Conservation (phyloP, 768 basidiomycete species). For the Steccherinum ochraceum region DNA sequence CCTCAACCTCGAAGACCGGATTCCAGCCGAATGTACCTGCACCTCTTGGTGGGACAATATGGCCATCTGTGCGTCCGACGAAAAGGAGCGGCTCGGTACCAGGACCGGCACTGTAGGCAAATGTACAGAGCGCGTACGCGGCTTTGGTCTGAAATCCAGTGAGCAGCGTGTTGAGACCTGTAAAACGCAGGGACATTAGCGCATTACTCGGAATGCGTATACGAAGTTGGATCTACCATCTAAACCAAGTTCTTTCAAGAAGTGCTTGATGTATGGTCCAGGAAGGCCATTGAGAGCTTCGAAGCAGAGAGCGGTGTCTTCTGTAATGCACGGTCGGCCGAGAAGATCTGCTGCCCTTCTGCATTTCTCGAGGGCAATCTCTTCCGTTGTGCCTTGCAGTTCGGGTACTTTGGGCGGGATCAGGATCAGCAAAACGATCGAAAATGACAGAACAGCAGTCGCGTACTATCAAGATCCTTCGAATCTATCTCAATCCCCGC, state of each 20-base stretch:
- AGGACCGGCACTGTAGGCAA: conserved; percentile 89
- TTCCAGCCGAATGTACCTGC: conserved; percentile 86
- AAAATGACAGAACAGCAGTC: background rate
- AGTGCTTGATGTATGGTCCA: conserved; percentile 96
- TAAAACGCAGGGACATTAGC: no score
- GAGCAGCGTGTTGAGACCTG: conserved; percentile 79
- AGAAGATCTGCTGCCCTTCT: conserved; percentile 76
- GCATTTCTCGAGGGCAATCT: conserved; percentile 88
- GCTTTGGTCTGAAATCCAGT: conserved; percentile 66
- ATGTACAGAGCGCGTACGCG: conserved; percentile 92
- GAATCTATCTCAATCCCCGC: conserved; percentile 74
- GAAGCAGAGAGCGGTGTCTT: conserved; percentile 94
- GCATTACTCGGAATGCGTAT: no score
- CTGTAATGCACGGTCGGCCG: conserved; percentile 61
- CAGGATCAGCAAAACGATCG: background rate
- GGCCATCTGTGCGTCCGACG: conserved; percentile 84
- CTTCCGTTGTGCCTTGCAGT: conserved; percentile 86
- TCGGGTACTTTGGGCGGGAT: conserved; percentile 75
- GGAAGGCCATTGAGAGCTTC: conserved; percentile 86
- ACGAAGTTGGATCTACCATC: conserved; percentile 62
- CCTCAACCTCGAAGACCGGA: conserved; percentile 74
- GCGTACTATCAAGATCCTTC: conserved; percentile 73
- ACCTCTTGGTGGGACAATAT: conserved; percentile 84
- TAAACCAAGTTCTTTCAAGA: conserved; percentile 77
- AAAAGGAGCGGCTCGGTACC: conserved; percentile 71